These are phyloP conservation scores for Penicillium argentinense DNA, from an alignment of 495 filamentous ascomycete genomes.

Conservation along the genomic window DNA sequence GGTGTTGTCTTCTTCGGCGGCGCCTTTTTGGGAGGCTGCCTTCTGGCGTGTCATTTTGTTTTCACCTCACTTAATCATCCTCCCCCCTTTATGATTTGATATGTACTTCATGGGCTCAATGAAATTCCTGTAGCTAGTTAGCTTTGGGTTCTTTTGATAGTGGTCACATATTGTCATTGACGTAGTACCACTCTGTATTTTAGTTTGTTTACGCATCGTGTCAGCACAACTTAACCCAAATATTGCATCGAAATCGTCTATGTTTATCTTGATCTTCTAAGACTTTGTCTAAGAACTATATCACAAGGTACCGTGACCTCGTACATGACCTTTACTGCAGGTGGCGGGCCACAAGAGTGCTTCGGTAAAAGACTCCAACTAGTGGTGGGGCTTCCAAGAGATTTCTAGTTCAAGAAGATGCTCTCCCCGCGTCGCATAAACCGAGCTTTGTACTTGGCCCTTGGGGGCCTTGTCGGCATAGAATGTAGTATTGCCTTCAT, in stretches of 20 bases:
- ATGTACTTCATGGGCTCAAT: slow-evolving; percentile 22
- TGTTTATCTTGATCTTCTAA: too few relatives aligned
- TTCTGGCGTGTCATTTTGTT: slow-evolving; percentile 5
- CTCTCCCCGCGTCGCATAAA: slow-evolving; percentile 35
- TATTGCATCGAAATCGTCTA: too few relatives aligned
- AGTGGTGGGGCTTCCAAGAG: slow-evolving; percentile 25
- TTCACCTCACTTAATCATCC: slow-evolving; percentile 13
- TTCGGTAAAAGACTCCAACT: not conserved
- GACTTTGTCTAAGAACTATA: too few relatives aligned
- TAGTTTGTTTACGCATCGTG: too few relatives aligned
- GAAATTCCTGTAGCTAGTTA: slow-evolving; percentile 17
- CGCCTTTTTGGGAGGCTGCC: not conserved
- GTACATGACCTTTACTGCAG: too few relatives aligned
- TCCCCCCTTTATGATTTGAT: slow-evolving; percentile 18
- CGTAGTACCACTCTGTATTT: not conserved
- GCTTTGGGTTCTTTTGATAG: slow-evolving; percentile 3
- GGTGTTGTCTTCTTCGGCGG: slow-evolving; percentile 3
- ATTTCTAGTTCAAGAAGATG: slow-evolving; percentile 43
- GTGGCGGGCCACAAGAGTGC: too few relatives aligned
- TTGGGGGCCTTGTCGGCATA: slow-evolving; percentile 59
- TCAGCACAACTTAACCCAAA: too few relatives aligned
- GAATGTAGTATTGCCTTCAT: slow-evolving; percentile 51
- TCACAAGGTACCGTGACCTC: too few relatives aligned
- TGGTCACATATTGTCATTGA: too few relatives aligned
- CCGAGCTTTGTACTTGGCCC: slow-evolving; percentile 41